Percentiles rank a stretch among this genome's conserved stretches.
Evolutionary conservation across 805 yeast species (phyloP).

Genomic region (Yamadazyma sp.): DNA sequence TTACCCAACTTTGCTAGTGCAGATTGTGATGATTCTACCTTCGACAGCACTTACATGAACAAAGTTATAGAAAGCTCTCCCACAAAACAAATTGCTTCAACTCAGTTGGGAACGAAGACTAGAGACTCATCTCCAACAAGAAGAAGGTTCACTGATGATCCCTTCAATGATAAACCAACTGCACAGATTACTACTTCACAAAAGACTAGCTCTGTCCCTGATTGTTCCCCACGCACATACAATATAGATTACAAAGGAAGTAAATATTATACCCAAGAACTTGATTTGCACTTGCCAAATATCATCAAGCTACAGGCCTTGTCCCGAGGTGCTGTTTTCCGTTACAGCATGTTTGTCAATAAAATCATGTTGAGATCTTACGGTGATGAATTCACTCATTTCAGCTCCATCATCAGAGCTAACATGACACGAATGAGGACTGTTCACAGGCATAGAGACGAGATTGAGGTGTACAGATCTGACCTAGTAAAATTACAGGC

Average conservation of each 20-base stretch:
- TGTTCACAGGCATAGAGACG: slow-evolving; percentile 35
- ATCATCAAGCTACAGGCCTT: slow-evolving; percentile 64
- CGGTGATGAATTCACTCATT: slow-evolving; percentile 46
- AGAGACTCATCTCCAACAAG: not conserved
- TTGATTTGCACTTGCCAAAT: slow-evolving; percentile 18
- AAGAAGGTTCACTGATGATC: slow-evolving; percentile 5
- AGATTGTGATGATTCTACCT: slow-evolving; percentile 24
- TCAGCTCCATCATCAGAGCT: slow-evolving; percentile 58
- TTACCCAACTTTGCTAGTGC: slow-evolving; percentile 71
- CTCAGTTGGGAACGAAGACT: not conserved
- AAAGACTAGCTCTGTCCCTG: not conserved
- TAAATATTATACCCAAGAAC: slow-evolving; percentile 19
- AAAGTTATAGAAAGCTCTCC: slow-evolving; percentile 21
- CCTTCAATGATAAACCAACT: slow-evolving; percentile 4
- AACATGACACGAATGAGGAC: slow-evolving; percentile 31
- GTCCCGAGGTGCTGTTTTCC: slow-evolving; percentile 64
- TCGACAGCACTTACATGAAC: slow-evolving; percentile 24
- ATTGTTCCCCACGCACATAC: no score
- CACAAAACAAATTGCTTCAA: slow-evolving; percentile 2
- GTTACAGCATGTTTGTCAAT: slow-evolving; percentile 64
- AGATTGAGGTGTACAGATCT: slow-evolving; percentile 25
- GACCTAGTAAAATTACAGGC: slow-evolving; percentile 43
- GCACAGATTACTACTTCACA: not conserved
- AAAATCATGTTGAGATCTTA: slow-evolving; percentile 60
- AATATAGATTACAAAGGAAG: slow-evolving; percentile 11